Evolutionary conservation across 305 asterid species (phyloP).

Genomic region (Euphrasia arctica): DNA sequence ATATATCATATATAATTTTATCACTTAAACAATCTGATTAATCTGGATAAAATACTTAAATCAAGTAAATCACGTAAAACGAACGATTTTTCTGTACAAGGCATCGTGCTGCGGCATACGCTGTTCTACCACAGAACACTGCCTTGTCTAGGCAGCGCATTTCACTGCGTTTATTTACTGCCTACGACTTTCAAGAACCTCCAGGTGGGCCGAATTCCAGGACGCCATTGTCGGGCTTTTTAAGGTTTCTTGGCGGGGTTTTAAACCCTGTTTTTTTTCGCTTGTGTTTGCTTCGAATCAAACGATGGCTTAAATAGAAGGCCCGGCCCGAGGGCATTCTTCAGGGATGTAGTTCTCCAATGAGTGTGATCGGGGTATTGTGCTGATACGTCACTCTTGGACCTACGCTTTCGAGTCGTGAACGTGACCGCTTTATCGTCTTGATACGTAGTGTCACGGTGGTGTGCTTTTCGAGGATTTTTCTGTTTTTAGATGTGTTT

Average conservation of each 20-base stretch:
- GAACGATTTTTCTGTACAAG: too few relatives aligned
- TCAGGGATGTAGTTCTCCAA: not conserved
- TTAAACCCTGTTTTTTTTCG: not conserved
- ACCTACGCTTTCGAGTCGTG: slow-evolving; percentile 11
- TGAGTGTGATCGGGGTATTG: not conserved
- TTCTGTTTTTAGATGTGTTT: not conserved
- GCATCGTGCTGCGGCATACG: too few relatives aligned
- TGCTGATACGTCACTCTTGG: not conserved
- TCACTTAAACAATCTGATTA: too few relatives aligned
- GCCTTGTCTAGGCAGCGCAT: too few relatives aligned
- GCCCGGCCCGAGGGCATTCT: not conserved
- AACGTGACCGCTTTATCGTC: slow-evolving; percentile 31
- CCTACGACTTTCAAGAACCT: too few relatives aligned
- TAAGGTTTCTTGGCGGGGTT: not conserved
- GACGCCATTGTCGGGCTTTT: slow-evolving; percentile 46
- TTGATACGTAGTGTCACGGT: slow-evolving; percentile 10
- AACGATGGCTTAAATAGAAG: slow-evolving; percentile 5
- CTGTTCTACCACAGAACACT: too few relatives aligned
- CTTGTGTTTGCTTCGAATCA: not conserved
- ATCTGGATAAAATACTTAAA: too few relatives aligned
- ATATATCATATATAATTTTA: too few relatives aligned
- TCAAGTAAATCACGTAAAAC: too few relatives aligned
- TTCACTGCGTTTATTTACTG: too few relatives aligned
- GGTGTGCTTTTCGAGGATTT: not conserved
- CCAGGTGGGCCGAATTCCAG: slow-evolving; percentile 63